Evolutionary conservation across 768 basidiomycete species (phyloP), one percentile per base, ranked within the genome.

Genomic region (Rhodocollybia butyracea): DNA sequence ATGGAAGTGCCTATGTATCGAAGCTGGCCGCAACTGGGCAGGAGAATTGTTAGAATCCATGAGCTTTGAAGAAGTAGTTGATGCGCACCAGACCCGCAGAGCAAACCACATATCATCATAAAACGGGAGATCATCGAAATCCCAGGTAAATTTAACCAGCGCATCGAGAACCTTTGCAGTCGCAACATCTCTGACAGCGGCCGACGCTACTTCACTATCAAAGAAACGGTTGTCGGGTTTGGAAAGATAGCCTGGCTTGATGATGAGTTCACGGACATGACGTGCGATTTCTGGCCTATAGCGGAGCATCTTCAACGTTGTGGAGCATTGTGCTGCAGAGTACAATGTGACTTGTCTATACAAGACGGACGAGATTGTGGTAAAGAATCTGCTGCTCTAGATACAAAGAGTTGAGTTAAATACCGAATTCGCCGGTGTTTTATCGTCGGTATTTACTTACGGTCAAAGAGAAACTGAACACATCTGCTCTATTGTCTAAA

Each of bases 91-190:
- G 51, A 81, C 69, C 34, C 86, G 80, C 61, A 91, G 72, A 41
- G 84, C 81, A 57, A 86, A 79, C 89, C 89, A 91, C 85, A 91
- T 86, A 58, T 86, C 83, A 57, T 90, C 89, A 58, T 81, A 70
- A 31, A 76, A 79, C 15, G 84, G 80, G 31, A 83, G 72, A 64
- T 88, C 85, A 12, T 87, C 86, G 3, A 80, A 85, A 57, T 85
- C 85, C 89, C 89, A 91, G 32, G 80, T 69, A 61, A 91, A 91
- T 12, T 73, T 81, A 27, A 74, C 70, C 38, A 91, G 76, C 19
- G 85, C 85, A 45, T 90, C 89, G 40, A 91, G 68, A 45, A 70
- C 66, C 61, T 62, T 70, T 38, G 78, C 72, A 5, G 69, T 69
- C 7, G 83, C 85, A 8, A 80, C 71, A 21, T 72, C 63, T 21